phyloP scores from a whole-genome alignment of 1,139 yeast genomes.

The Diutina pseudorugosa region DNA sequence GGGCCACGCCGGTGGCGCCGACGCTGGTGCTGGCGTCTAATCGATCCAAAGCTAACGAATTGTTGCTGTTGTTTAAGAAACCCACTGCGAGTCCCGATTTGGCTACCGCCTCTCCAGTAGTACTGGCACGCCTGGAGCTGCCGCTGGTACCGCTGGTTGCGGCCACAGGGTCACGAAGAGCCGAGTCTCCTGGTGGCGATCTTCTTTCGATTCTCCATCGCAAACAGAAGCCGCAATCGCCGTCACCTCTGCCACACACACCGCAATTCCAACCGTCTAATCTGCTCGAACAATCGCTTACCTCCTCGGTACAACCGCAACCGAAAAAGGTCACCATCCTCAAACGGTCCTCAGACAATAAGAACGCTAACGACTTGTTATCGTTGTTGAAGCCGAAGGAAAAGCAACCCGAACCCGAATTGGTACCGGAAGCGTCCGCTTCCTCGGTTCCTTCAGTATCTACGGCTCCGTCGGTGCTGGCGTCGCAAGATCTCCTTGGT shows the following conservation, averaged over 20 bases:
- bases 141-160: constrained; percentile 3
- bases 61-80: background rate
- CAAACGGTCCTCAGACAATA: constrained; percentile 10
- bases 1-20: constrained; percentile 4
- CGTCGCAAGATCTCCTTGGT: constrained; percentile 2
- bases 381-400: constrained; percentile 9
- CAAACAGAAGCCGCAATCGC: constrained; percentile 7
- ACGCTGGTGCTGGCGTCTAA: constrained; percentile 6
- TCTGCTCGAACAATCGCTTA: constrained; percentile 17
- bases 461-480: constrained; percentile 2
- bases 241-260: constrained; percentile 5
- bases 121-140: background rate
- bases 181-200: constrained; percentile 4
- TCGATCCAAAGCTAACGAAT: constrained; percentile 9
- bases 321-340: constrained; percentile 16
- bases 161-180: constrained; percentile 4
- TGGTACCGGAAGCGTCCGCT: background rate
- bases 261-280: constrained; percentile 14
- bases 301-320: constrained; percentile 5
- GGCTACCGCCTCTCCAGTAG: background rate
- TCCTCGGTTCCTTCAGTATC: background rate
- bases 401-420: background rate
- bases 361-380: constrained; percentile 10
- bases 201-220: constrained; percentile 6
- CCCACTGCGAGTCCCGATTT: background rate